Conservation (phyloP, 169 alveolate genomes). For the Ichthyophthirius multifiliis region DNA sequence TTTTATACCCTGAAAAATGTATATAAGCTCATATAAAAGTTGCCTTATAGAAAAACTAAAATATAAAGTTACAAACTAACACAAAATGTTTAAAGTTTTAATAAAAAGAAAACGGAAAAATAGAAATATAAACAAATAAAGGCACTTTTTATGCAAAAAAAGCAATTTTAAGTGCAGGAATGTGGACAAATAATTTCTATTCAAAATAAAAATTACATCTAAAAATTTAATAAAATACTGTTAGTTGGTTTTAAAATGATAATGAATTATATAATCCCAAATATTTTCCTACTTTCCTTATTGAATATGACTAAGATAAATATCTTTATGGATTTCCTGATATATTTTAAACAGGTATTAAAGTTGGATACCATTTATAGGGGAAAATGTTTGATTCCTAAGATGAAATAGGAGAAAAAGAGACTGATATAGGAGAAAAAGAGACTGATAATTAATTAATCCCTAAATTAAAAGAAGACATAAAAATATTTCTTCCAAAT, state of each 20-base stretch:
- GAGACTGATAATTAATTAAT: not conserved
- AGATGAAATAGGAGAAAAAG: not conserved
- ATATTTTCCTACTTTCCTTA: not conserved
- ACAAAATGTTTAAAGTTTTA: not conserved
- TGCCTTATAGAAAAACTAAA: not conserved
- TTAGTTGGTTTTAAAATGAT: not conserved
- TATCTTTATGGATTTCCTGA: slow-evolving; percentile 9
- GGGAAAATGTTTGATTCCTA: not conserved
- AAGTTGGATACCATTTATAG: not conserved
- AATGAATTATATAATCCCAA: not conserved
- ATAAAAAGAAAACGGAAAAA: not conserved
- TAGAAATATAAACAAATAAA: not conserved
- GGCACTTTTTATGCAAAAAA: not conserved
- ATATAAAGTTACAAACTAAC: not conserved
- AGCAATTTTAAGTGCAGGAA: not conserved
- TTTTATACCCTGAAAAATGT: not conserved
- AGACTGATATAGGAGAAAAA: too few species aligned
- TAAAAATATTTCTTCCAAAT: not conserved
- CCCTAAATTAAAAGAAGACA: not conserved
- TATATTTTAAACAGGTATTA: not conserved
- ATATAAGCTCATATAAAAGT: not conserved
- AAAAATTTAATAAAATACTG: not conserved
- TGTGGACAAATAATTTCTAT: not conserved
- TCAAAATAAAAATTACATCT: not conserved
- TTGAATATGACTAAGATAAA: not conserved